Base-by-base conservation (phyloP, 1,139 yeast species). In the Kodamaea plutei region DNA sequence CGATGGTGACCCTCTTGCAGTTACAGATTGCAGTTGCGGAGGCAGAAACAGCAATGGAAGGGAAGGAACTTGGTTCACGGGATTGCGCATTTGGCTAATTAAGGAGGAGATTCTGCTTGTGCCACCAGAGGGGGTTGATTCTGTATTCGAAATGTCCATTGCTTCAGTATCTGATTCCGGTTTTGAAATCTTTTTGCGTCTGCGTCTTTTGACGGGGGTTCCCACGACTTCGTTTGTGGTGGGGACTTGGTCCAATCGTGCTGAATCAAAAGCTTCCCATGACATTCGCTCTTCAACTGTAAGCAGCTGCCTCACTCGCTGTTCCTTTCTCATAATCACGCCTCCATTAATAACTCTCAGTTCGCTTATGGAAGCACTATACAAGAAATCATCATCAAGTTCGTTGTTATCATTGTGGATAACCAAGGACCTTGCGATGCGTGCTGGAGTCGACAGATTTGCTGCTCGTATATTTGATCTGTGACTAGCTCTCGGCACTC, bases 231-330 rank as follows among this genome's bases (percentile, higher is more conserved):
- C 23, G 6, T 19, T 22, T 9, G 20, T 6, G 7, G 25, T 23
- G 9, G 26, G 9, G 8, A 18, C 33, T 3, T 10, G 29, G n/a
- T 31, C 38, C 3, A 17, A 25, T 20, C 61, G 44, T 1, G 58
- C 65, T 29, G 46, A 47, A 4, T 67, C 69, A 37, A 65, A 66
- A 24, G 55, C 34, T 15, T 56, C 58, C 74, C 74, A 68, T 1
- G 73, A 56, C 27, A 48, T 48, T 5, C 52, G 40, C 36, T 68
- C 74, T 15, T 66, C 74, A 8, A 50, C 42, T 1, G 66, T 52
- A 13, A 65, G 43, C 22, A 45, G 48, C 31, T 56, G 53, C 6
- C 47, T 36, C 19, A 54, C 63, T 12, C 58, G 51, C 15, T 51
- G 51, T 37, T 66, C 73, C 26, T 62, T 53, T 28, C 74, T 44